phyloP scores from a whole-genome alignment of 345 rosid species.

The Ceriops decandra region DNA sequence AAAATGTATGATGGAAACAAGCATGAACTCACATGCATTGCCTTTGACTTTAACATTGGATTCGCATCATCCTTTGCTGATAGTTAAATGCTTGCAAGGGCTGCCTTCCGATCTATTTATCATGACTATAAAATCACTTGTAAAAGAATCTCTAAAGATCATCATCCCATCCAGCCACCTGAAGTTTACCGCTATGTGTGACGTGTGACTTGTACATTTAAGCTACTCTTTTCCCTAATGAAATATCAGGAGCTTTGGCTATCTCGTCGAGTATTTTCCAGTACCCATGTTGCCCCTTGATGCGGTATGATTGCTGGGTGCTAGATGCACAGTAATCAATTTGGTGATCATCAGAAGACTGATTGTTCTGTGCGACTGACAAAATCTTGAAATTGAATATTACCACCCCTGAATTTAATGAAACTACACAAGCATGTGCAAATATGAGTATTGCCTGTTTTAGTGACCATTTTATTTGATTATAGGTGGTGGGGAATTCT shows the following conservation, averaged over 20 bases:
- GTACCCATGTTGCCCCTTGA: neutral
- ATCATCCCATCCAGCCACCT: slow-evolving; percentile 5
- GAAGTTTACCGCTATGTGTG: neutral
- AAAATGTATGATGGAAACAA: slow-evolving; percentile 58
- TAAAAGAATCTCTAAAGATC: slow-evolving; percentile 3
- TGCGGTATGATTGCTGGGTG: neutral
- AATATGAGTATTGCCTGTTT: no score
- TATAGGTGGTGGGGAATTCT: no score
- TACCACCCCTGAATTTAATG: no score
- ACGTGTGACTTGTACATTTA: neutral
- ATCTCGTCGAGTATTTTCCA: no score
- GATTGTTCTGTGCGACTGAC: neutral
- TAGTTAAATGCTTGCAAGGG: slow-evolving; percentile 30
- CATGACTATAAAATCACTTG: slow-evolving; percentile 10
- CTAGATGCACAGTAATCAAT: neutral
- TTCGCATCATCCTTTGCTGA: slow-evolving; percentile 57
- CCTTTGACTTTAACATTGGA: slow-evolving; percentile 68
- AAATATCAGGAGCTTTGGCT: no score
- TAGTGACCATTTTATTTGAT: no score
- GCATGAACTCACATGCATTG: slow-evolving; percentile 66
- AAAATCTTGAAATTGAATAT: no score
- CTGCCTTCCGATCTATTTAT: neutral
- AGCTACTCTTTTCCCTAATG: neutral
- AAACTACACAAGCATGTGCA: no score
- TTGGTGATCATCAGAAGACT: neutral